These are phyloP conservation scores for Pseudogymnoascus sp. DNA, from an alignment of 2,329 filamentous ascomycete genomes.

Conservation along the genomic window DNA sequence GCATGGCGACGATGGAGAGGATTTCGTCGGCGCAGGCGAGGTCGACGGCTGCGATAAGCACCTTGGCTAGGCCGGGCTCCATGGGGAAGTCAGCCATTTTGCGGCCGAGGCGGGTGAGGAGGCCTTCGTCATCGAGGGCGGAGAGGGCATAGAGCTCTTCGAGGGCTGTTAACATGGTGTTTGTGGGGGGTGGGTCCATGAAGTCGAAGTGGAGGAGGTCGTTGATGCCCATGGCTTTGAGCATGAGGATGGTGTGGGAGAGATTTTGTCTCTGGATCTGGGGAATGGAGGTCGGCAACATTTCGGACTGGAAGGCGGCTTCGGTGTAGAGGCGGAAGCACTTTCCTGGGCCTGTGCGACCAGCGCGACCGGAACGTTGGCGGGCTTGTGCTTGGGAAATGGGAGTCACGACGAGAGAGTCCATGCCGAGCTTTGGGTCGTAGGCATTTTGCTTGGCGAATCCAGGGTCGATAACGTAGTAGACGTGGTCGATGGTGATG, in stretches of 20 bases:
- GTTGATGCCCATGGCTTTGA: conserved; percentile 99
- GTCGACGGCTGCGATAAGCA: conserved; percentile 80
- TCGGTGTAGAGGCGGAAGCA: conserved; percentile 95
- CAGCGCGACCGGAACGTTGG: conserved; percentile 85
- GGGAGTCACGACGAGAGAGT: conserved; percentile 88
- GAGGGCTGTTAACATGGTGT: conserved; percentile 92
- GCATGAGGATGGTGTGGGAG: conserved; percentile 87
- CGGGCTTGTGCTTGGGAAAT: conserved; percentile 96
- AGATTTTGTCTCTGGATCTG: conserved; percentile 95
- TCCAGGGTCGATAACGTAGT: conserved; percentile 93
- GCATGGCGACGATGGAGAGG: conserved; percentile 89
- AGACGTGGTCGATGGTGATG: conserved; percentile 96
- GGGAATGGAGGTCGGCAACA: conserved; percentile 91
- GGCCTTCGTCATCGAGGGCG: conserved; percentile 88
- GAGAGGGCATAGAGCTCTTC: conserved; percentile 92
- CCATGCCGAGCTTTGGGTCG: conserved; percentile 96
- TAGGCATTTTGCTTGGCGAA: conserved; percentile 98
- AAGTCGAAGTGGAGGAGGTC: conserved; percentile 96
- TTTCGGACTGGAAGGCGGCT: conserved; percentile 89
- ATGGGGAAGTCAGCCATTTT: conserved; percentile 99
- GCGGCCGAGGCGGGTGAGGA: conserved; percentile 81
- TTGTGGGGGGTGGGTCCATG: conserved; percentile 96
- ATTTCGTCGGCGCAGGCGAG: conserved; percentile 89
- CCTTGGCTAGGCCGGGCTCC: conserved; percentile 87
- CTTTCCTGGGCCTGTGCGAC: conserved; percentile 90